phyloP scores from a whole-genome alignment of 2,329 filamentous ascomycete species.

The Alternaria atra region DNA sequence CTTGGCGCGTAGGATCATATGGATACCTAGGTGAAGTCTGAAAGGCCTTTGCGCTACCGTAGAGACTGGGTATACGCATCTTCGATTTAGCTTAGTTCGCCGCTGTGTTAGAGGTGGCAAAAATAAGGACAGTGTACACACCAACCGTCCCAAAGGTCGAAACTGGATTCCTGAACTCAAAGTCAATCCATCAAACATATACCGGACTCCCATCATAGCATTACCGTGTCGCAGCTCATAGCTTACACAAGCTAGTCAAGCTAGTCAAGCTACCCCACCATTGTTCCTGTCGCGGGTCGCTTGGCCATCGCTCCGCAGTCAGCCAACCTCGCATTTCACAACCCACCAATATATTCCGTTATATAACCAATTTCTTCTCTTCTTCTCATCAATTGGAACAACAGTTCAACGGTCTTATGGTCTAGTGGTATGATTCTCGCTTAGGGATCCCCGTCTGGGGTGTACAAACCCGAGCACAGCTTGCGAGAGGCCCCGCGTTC shows the following conservation, averaged over 20 bases:
- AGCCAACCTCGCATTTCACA: too few species aligned
- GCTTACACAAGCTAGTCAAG: background rate
- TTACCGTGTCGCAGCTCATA: background rate
- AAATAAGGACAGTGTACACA: background rate
- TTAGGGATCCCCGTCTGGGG: slow-evolving; percentile 59
- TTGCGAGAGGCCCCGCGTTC: slow-evolving; percentile 51
- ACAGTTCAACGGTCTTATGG: slow-evolving; percentile 3
- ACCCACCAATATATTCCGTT: too few species aligned
- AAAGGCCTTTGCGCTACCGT: too few species aligned
- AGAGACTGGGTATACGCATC: background rate
- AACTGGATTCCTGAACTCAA: background rate
- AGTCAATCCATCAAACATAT: background rate
- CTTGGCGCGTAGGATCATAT: background rate
- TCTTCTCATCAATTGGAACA: too few species aligned
- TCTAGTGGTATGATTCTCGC: slow-evolving; percentile 76
- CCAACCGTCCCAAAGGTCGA: background rate
- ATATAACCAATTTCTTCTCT: too few species aligned
- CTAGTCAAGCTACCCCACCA: background rate
- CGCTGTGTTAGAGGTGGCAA: background rate
- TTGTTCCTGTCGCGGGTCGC: background rate
- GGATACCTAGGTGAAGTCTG: too few species aligned
- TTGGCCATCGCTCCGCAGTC: too few species aligned
- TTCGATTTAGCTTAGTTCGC: background rate
- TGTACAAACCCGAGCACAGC: slow-evolving; percentile 18
- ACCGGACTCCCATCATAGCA: background rate